Base-by-base conservation (phyloP, 306 rosid species). In the Datisca glomerata region DNA sequence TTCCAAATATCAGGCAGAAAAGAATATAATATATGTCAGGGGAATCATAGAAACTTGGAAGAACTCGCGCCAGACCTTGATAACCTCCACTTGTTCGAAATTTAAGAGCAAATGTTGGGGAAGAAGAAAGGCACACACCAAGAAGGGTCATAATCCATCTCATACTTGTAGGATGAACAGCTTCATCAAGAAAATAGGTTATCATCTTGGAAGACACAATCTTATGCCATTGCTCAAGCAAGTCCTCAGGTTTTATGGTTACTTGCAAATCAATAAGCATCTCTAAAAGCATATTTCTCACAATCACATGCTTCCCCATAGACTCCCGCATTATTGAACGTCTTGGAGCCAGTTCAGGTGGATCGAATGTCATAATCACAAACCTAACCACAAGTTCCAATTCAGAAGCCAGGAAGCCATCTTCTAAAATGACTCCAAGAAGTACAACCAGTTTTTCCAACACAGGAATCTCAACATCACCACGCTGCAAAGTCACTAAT, bases 111-210 rank as follows among this genome's bases (percentile, higher is more conserved):
- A 91, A 91, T 16, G 99, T 91, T 5, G 96, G 94, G 44, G 99
- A 91, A 28, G 96, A 84, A 51, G 85, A 73, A 48, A 91, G 72
- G 74, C 96, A 91, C 43, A 91, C 91, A 36, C 99, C 99, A 68
- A 91, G 99, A 42, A 91, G 81, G 55, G 99, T 91, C 87, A 91
- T 91, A 71, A 91, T 63, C 99, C 99, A 91, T 75, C 99, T 80
- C 99, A 91, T 91, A 66, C 99, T 91, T 28, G 96, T 73, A 37
- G 99, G 99, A 61, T 91, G 99, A 55, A 75, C 92, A 32, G 85
- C 86, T 75, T 91, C 99, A 51, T 91, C 99, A 55, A 91, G 94
- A 78, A 80, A 91, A 71, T 80, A 91, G 20, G 99, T 91, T 33
- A 91, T 78, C 72, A 91, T 59, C 66, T 91, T 91, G 11, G 99